phyloP scores from a whole-genome alignment of 345 rosid species.

The Leavenworthia alabamica region DNA sequence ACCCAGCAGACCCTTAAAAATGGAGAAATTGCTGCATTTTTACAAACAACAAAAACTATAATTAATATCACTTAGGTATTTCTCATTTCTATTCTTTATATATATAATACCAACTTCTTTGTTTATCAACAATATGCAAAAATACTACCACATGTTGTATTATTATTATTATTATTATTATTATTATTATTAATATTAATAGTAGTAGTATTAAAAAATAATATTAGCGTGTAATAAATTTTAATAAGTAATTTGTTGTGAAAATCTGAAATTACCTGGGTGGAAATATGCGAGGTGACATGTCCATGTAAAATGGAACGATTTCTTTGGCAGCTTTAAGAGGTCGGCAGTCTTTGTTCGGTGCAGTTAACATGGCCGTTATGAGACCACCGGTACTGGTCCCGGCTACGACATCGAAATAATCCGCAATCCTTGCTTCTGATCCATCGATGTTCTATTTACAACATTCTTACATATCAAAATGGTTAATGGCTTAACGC shows the following conservation, averaged over 20 bases:
- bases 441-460: slow-evolving; percentile 38
- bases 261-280: no score
- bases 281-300: slow-evolving; percentile 38
- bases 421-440: slow-evolving; percentile 47
- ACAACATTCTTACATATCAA: no score
- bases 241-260: no score
- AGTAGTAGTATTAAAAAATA: no score
- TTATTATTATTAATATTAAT: no score
- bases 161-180: no score
- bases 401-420: slow-evolving; percentile 53
- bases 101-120: no score
- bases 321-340: slow-evolving; percentile 39
- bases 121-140: no score
- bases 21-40: background rate
- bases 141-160: no score
- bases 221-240: no score
- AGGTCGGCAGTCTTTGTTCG: slow-evolving; percentile 36
- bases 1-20: background rate
- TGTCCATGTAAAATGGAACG: slow-evolving; percentile 39
- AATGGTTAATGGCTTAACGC: background rate
- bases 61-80: no score
- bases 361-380: slow-evolving; percentile 49
- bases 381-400: slow-evolving; percentile 61
- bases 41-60: background rate
- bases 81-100: no score